phyloP scores from a whole-genome alignment of 176 grass and related monocot species.

The Cenchrus purpureus region DNA sequence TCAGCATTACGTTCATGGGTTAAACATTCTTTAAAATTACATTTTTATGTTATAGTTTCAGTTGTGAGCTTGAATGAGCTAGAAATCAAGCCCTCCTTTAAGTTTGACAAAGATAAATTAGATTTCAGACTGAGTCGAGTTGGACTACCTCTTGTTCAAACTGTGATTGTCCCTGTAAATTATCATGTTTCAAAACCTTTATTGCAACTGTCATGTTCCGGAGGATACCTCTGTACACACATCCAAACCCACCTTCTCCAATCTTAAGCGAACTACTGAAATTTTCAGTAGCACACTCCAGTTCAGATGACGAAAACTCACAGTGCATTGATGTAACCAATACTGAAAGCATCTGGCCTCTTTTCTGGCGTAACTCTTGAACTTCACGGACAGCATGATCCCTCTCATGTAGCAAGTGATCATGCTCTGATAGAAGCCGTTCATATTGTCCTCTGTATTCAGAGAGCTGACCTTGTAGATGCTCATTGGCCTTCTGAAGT shows the following conservation, averaged over 20 bases:
- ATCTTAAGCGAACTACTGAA: constrained; percentile 49
- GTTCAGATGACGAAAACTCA: constrained; percentile 50
- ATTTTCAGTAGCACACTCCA: constrained; percentile 49
- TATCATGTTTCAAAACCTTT: constrained; percentile 56
- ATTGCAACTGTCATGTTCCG: constrained; percentile 53
- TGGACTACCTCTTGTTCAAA: constrained; percentile 58
- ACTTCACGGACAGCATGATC: constrained; percentile 48
- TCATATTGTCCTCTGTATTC: constrained; percentile 41
- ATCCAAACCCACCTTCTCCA: constrained; percentile 58
- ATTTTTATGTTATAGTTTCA: constrained; percentile 7
- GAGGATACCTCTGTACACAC: constrained; percentile 47
- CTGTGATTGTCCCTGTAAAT: constrained; percentile 49
- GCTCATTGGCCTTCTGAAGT: constrained; percentile 40
- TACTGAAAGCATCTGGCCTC: constrained; percentile 54
- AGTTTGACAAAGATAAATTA: not conserved
- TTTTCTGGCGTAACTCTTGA: constrained; percentile 50
- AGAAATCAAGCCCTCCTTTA: not conserved
- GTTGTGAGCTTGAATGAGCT: not conserved
- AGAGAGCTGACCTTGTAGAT: constrained; percentile 42
- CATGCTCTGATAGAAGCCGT: constrained; percentile 45
- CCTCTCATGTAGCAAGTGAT: constrained; percentile 47
- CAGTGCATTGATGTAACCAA: constrained; percentile 51
- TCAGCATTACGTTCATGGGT: not conserved
- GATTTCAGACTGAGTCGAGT: constrained; percentile 6
- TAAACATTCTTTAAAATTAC: not conserved